Evolutionary conservation across 345 rosid genomes (phyloP).

Genomic region (Eucalyptus marginata): DNA sequence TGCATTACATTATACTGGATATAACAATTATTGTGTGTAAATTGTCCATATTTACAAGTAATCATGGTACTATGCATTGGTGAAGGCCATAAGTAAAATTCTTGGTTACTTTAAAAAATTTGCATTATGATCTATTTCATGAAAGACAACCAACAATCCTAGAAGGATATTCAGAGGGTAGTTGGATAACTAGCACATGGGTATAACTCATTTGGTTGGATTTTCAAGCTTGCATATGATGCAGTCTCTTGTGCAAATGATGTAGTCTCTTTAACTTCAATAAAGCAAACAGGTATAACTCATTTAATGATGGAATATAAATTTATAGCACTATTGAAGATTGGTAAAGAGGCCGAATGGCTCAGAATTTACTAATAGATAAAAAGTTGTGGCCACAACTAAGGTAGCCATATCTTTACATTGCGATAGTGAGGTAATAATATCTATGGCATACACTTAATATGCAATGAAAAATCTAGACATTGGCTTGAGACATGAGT

Average conservation of each 20-base stretch:
- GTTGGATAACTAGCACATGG: background rate
- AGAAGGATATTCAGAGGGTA: background rate
- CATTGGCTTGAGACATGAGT: background rate
- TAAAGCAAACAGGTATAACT: background rate
- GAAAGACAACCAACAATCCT: background rate
- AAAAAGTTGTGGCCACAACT: background rate
- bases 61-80: background rate
- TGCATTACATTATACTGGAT: accelerated
- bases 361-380: background rate
- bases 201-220: background rate
- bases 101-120: background rate
- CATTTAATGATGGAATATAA: background rate
- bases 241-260: background rate
- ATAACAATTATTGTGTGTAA: background rate
- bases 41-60: background rate
- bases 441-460: background rate
- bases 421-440: background rate
- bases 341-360: background rate
- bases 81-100: background rate
- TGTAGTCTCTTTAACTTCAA: background rate
- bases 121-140: background rate
- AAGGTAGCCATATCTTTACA: background rate
- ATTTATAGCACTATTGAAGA: background rate
- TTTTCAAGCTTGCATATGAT: background rate
- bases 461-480: background rate